Evolutionary conservation across 179 eudicot species (phyloP).

Genomic region (Pouteria campechiana): DNA sequence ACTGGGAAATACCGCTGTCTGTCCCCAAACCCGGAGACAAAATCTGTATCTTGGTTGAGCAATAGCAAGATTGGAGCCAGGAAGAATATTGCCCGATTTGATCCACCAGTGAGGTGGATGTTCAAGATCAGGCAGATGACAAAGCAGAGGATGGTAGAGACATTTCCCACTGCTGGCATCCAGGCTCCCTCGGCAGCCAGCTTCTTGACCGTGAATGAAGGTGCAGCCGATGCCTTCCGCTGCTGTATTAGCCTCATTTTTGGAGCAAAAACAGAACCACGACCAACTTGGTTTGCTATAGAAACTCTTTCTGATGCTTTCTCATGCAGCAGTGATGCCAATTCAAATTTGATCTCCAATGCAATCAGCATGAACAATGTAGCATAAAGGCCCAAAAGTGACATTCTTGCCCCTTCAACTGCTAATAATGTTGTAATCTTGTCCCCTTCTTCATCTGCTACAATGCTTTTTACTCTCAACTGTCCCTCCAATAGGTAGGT

Average conservation of each 20-base stretch:
- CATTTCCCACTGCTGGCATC: constrained; percentile 99
- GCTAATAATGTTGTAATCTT: constrained; percentile 62
- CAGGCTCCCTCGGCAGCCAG: constrained; percentile 96
- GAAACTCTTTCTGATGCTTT: constrained; percentile 64
- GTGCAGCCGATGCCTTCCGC: constrained; percentile 59
- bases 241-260: constrained; percentile 91
- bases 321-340: constrained; percentile 72
- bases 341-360: constrained; percentile 80
- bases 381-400: constrained; percentile 92
- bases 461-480: constrained; percentile 54
- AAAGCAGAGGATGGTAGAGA: constrained; percentile 88
- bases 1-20: constrained; percentile 97
- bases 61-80: constrained; percentile 88
- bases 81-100: constrained; percentile 93
- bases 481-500: constrained; percentile 91
- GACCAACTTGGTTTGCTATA: constrained; percentile 46
- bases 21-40: constrained; percentile 96
- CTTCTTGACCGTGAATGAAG: constrained; percentile 67
- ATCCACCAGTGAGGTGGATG: constrained; percentile 76
- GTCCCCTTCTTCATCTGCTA: constrained; percentile 62
- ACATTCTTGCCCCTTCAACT: constrained; percentile 93
- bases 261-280: constrained; percentile 46
- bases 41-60: constrained; percentile 95
- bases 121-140: constrained; percentile 89
- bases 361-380: constrained; percentile 97